These are phyloP conservation scores for Sporobolomyces pararoseus DNA, from an alignment of 768 basidiomycete genomes.

Conservation along the genomic window DNA sequence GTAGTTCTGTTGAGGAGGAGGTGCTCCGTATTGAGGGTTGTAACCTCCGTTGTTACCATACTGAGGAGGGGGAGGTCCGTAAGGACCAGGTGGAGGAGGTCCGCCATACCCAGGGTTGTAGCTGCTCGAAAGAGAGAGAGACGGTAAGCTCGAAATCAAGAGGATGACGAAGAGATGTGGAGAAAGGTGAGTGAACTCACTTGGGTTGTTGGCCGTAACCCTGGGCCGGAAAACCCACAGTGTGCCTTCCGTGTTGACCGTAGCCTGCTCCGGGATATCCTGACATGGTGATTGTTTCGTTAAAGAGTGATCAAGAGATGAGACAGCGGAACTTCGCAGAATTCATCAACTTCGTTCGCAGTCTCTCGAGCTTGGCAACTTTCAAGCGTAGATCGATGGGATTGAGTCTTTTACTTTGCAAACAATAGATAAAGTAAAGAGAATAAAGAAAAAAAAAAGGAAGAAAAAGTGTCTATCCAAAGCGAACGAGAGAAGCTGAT, in stretches of 20 bases:
- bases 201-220: conserved; percentile 14
- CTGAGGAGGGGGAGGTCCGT: conserved; percentile 21
- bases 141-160: neutral
- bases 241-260: conserved; percentile 10
- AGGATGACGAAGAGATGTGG: conserved; percentile 1
- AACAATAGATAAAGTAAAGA: neutral
- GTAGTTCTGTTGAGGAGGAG: conserved; percentile 1
- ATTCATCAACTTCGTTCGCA: too few relatives aligned
- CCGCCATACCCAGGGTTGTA: conserved; percentile 8
- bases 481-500: neutral
- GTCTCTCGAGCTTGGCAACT: too few relatives aligned
- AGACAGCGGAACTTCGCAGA: too few relatives aligned
- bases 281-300: neutral
- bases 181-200: neutral
- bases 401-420: neutral
- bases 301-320: neutral
- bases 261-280: conserved; percentile 22
- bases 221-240: neutral
- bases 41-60: conserved; percentile 1
- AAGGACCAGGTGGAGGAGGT: conserved; percentile 20
- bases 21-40: neutral
- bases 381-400: too few relatives aligned
- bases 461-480: conserved; percentile 22
- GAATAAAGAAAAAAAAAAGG: neutral
- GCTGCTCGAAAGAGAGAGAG: neutral